Evolutionary conservation across 2,329 filamentous ascomycete species (phyloP).

Genomic region (Erysiphe pulchra): DNA sequence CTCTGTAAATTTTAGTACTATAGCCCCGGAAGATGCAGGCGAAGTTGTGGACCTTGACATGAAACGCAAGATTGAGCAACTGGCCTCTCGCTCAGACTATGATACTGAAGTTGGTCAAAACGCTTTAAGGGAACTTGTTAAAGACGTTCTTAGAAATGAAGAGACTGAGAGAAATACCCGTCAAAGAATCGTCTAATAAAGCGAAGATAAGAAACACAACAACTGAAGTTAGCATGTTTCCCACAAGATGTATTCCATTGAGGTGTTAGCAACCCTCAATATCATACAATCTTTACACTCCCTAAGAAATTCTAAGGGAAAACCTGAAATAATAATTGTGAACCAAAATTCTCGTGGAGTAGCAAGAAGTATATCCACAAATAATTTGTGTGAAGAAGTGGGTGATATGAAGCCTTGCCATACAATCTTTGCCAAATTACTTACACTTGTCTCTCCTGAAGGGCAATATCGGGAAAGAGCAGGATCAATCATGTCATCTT

Average conservation of each 20-base stretch:
- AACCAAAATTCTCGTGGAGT: slow-evolving; percentile 26
- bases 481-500: slow-evolving; percentile 33
- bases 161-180: slow-evolving; percentile 39
- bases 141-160: slow-evolving; percentile 50
- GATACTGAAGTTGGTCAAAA: slow-evolving; percentile 55
- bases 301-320: slow-evolving; percentile 20
- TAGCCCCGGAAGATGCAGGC: slow-evolving; percentile 34
- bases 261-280: slow-evolving; percentile 22
- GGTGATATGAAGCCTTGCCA: slow-evolving; percentile 33
- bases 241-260: slow-evolving; percentile 33
- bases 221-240: slow-evolving; percentile 23
- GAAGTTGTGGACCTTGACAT: slow-evolving; percentile 62
- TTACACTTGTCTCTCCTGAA: slow-evolving; percentile 15
- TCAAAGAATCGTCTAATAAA: slow-evolving; percentile 30
- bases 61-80: slow-evolving; percentile 61
- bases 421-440: slow-evolving; percentile 22
- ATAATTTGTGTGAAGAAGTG: slow-evolving; percentile 22
- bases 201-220: slow-evolving; percentile 32
- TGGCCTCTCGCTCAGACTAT: slow-evolving; percentile 66
- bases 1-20: slow-evolving; percentile 50
- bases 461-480: slow-evolving; percentile 43
- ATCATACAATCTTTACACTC: slow-evolving; percentile 25
- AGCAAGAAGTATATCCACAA: slow-evolving; percentile 21
- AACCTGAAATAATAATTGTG: slow-evolving; percentile 24
- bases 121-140: slow-evolving; percentile 51